Evolutionary conservation across 176 grass and related monocot species (phyloP), one percentile per base, ranked within the genome.

Genomic region (Paspalum notatum): DNA sequence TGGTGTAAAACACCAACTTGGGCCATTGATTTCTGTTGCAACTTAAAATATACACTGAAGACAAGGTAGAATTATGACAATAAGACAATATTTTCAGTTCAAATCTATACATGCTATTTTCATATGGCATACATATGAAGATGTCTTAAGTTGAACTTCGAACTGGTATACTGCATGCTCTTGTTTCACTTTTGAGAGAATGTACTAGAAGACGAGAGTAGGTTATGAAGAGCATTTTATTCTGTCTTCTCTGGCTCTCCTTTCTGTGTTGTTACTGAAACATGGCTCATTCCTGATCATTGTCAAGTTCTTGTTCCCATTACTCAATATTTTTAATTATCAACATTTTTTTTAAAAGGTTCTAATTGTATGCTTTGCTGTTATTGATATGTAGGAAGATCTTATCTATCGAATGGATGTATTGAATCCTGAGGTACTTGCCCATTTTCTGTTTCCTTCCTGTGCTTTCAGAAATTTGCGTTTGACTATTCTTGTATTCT

Each of bases 361-460:
- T 72, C 45, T 90, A 45, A 80, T 38, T 5, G 0, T 9, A 56
- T 75, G 12, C 27, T 78, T 71, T 80, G 13, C 66, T 74, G 53
- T 84, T 82, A 4, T 62, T 71, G 14, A 85, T 57, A 27, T 86
- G 91, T 84, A 98, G 95, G 95, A 94, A 50, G 95, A 93, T 80
- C 76, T 94, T 65, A 98, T 98, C 82, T 65, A 61, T 25, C 70
- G 75, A 67, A 94, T 98, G 92, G 90, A 93, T 72, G 92, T 94
- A 41, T 77, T 98, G 77, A 98, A 98, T 82, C 95, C 92, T 71
- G 92, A 93, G 92, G 95, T 98, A 91, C 16, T 22, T 56, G 8
- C 61, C 59, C 42, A 25, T 61, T 64, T 67, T 39, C 12, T 52
- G n/a, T 38, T 18, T 69, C 53, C 20, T n/a, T 14, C 45, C 16